Conservation (phyloP, 1,139 yeast species). For the Entelexis sorbosivorans region DNA sequence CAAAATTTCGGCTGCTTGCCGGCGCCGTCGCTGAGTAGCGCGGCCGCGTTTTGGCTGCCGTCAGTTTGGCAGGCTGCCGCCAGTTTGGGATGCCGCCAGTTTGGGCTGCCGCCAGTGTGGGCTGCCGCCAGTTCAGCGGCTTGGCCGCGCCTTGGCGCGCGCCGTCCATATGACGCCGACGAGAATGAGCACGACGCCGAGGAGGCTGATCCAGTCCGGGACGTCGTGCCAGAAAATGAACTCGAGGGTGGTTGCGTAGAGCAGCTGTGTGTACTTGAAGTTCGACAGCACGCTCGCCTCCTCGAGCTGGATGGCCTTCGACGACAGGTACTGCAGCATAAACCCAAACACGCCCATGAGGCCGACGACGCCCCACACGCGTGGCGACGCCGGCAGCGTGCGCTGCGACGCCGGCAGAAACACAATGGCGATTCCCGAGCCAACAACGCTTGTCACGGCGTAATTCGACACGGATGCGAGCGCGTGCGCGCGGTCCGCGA, state of each 20-base stretch:
- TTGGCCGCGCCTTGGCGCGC: conserved; percentile 3
- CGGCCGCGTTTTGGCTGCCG: too few species aligned
- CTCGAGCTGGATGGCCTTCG: conserved; percentile 78
- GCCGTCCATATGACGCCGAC: conserved; percentile 56
- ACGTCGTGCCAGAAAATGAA: conserved; percentile 56
- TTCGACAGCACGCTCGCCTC: conserved; percentile 68
- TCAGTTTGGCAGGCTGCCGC: too few species aligned
- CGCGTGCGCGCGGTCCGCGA: conserved; percentile 73
- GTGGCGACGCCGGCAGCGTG: conserved; percentile 45
- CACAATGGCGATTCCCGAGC: conserved; percentile 3
- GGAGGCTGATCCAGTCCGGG: conserved; percentile 56
- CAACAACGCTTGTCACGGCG: conserved; percentile 45
- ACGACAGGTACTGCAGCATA: conserved; percentile 62
- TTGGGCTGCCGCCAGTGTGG: too few species aligned
- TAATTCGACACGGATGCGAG: conserved; percentile 67
- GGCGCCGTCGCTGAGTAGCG: too few species aligned
- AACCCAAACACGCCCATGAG: conserved; percentile 70
- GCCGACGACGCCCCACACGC: conserved; percentile 56
- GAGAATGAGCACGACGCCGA: conserved; percentile 60
- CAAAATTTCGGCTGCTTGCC: too few species aligned
- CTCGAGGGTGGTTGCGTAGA: conserved; percentile 76
- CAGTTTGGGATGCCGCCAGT: too few species aligned
- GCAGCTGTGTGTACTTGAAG: conserved; percentile 62
- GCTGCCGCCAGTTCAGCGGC: too few species aligned
- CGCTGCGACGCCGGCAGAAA: conserved; percentile 28